Conservation (phyloP, 352 stramenopile species). For the Achlya hypogyna region DNA sequence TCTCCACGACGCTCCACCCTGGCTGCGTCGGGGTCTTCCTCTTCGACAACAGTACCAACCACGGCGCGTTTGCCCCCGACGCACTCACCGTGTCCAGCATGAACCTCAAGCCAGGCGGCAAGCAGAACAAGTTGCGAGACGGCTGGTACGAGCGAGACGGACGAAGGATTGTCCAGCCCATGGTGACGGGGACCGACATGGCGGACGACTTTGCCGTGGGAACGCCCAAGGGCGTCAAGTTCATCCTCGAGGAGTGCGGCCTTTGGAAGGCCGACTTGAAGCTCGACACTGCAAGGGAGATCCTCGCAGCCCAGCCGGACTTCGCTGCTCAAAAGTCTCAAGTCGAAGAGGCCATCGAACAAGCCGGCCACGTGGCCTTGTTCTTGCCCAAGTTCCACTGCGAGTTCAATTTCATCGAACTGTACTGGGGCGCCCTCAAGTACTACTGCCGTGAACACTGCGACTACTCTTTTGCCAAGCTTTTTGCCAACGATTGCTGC, state of each 20-base stretch:
- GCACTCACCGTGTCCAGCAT: slow-evolving; percentile 1
- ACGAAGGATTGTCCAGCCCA: no score
- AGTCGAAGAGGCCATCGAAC: background rate
- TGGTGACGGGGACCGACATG: no score
- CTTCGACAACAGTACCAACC: slow-evolving; percentile 14
- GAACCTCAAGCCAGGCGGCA: slow-evolving; percentile 3
- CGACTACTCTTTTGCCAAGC: background rate
- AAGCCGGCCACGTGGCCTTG: background rate
- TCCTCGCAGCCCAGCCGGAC: background rate
- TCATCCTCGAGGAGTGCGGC: background rate
- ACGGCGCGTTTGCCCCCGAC: slow-evolving; percentile 2
- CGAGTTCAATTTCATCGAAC: slow-evolving; percentile 10
- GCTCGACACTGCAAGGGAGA: background rate
- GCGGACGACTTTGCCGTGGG: no score
- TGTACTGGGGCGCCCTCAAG: slow-evolving; percentile 8
- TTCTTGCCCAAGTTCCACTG: slow-evolving; percentile 16
- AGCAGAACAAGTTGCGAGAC: background rate
- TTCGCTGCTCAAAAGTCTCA: background rate
- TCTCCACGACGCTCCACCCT: background rate
- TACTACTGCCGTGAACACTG: background rate
- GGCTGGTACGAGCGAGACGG: background rate
- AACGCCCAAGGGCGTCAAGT: background rate
- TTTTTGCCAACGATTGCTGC: background rate
- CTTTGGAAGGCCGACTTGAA: background rate
- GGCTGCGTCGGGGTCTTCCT: background rate